phyloP scores from a whole-genome alignment of 2,329 filamentous ascomycete species.

The Aspergillus sp. region DNA sequence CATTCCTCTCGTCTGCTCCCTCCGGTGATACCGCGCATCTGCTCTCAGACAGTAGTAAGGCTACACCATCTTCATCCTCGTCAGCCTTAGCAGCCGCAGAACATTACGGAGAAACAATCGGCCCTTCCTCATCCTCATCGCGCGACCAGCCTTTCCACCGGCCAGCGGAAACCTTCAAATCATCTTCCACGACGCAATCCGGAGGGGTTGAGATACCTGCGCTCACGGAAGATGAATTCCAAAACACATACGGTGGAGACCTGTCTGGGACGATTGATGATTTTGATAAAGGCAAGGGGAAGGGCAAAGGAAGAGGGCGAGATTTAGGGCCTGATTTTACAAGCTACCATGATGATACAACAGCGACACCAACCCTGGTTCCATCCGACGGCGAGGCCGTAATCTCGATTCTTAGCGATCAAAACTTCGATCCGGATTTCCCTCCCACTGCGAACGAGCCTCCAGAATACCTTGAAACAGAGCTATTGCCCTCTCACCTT shows the following conservation, averaged over 20 bases:
- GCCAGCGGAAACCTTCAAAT: slow-evolving; percentile 25
- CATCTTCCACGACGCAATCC: slow-evolving; percentile 10
- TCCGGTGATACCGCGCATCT: slow-evolving; percentile 23
- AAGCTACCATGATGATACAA: slow-evolving; percentile 1
- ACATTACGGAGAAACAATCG: slow-evolving; percentile 13
- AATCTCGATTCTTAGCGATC: slow-evolving; percentile 37
- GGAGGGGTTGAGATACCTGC: slow-evolving; percentile 20
- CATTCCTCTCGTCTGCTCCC: slow-evolving; percentile 26
- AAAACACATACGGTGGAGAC: slow-evolving; percentile 15
- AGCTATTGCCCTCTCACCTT: slow-evolving; percentile 22
- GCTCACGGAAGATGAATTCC: slow-evolving; percentile 25
- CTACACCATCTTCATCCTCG: slow-evolving; percentile 17
- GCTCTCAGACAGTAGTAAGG: slow-evolving; percentile 23
- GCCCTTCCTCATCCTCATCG: slow-evolving; percentile 11
- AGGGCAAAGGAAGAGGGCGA: slow-evolving; percentile 16
- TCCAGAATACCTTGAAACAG: slow-evolving; percentile 22
- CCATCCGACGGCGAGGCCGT: slow-evolving; percentile 44
- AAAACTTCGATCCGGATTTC: slow-evolving; percentile 32
- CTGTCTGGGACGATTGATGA: not conserved
- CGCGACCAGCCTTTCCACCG: not conserved
- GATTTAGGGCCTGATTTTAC: not conserved
- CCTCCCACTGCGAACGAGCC: slow-evolving; percentile 24
- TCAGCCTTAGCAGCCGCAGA: slow-evolving; percentile 21
- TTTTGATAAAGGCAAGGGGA: slow-evolving; percentile 12
- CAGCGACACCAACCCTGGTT: slow-evolving; percentile 7